Conservation (phyloP, 2,329 filamentous ascomycete species). For the Ceratocystis colombiana region DNA sequence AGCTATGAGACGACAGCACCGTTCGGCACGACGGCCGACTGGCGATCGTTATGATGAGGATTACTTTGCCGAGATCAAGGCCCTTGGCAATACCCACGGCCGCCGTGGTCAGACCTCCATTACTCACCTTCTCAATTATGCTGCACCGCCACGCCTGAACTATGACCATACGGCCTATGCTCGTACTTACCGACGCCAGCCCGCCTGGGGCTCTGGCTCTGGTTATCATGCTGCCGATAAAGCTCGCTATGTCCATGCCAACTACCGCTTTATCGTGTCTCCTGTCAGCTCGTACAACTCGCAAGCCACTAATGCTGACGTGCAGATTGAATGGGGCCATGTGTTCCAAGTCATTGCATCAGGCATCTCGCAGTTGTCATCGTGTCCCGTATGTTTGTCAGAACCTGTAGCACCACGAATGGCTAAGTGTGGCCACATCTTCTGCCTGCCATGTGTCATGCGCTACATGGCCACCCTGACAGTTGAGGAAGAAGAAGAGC, state of each 20-base stretch:
- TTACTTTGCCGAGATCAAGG: slow-evolving; percentile 67
- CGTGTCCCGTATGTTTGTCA: slow-evolving; percentile 90
- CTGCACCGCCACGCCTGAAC: slow-evolving; percentile 58
- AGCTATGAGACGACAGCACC: slow-evolving; percentile 68
- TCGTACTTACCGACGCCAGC: slow-evolving; percentile 56
- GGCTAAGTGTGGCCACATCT: slow-evolving; percentile 95
- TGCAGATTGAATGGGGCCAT: slow-evolving; percentile 80
- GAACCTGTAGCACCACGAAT: slow-evolving; percentile 89
- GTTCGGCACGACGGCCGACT: slow-evolving; percentile 63
- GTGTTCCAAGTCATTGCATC: slow-evolving; percentile 89
- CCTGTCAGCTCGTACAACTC: slow-evolving; percentile 68
- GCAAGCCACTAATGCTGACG: slow-evolving; percentile 76
- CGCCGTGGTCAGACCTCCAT: slow-evolving; percentile 93
- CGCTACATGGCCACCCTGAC: slow-evolving; percentile 76
- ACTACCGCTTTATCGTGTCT: slow-evolving; percentile 92
- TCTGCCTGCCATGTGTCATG: slow-evolving; percentile 85
- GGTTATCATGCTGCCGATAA: slow-evolving; percentile 88
- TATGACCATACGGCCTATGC: slow-evolving; percentile 45
- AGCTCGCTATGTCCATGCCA: slow-evolving; percentile 81
- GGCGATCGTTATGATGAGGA: slow-evolving; percentile 54
- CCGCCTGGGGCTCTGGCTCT: slow-evolving; percentile 75
- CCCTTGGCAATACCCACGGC: slow-evolving; percentile 48
- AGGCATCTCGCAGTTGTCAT: slow-evolving; percentile 73
- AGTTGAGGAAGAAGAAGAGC: slow-evolving; percentile 56
- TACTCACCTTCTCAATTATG: slow-evolving; percentile 90